phyloP scores from a whole-genome alignment of 768 basidiomycete species.

The Collybia sp. region DNA sequence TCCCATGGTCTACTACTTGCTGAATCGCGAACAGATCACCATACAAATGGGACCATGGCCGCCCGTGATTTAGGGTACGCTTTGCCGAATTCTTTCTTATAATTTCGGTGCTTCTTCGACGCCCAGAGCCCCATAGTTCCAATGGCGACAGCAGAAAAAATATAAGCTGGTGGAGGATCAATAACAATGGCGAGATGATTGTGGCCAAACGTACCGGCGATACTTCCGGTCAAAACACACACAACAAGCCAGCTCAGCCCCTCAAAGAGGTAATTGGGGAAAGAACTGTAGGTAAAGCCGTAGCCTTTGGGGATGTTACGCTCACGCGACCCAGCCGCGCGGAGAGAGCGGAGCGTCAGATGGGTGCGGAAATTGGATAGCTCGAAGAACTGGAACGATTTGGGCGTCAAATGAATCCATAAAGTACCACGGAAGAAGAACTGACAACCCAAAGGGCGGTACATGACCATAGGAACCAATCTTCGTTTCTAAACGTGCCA shows the following conservation, averaged over 20 bases:
- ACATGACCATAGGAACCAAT: conserved; percentile 63
- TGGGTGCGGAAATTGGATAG: conserved; percentile 84
- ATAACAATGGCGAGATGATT: neutral
- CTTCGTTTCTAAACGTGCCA: conserved; percentile 59
- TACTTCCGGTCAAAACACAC: conserved; percentile 72
- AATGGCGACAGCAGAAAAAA: conserved; percentile 61
- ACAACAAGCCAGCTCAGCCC: conserved; percentile 69
- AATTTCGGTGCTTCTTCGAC: conserved; percentile 80
- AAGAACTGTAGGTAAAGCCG: conserved; percentile 82
- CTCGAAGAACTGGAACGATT: conserved; percentile 65
- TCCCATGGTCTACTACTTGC: too few relatives aligned
- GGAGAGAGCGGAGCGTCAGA: conserved; percentile 75
- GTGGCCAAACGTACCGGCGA: conserved; percentile 55
- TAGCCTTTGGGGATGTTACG: conserved; percentile 92
- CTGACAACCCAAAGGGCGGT: conserved; percentile 73
- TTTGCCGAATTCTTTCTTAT: conserved; percentile 92
- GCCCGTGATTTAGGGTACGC: conserved; percentile 74
- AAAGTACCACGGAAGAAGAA: conserved; percentile 10
- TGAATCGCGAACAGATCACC: too few relatives aligned
- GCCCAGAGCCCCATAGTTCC: conserved; percentile 86
- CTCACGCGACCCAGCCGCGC: conserved; percentile 71
- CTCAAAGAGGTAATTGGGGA: conserved; percentile 96
- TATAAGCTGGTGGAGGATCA: conserved; percentile 34
- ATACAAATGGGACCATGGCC: conserved; percentile 59
- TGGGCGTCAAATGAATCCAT: conserved; percentile 1